A percentile compares a stretch with the other conserved stretches of the same genome.
phyloP scores from a whole-genome alignment of 192 early-diverging fungal species.

The Coemansia sp. region DNA sequence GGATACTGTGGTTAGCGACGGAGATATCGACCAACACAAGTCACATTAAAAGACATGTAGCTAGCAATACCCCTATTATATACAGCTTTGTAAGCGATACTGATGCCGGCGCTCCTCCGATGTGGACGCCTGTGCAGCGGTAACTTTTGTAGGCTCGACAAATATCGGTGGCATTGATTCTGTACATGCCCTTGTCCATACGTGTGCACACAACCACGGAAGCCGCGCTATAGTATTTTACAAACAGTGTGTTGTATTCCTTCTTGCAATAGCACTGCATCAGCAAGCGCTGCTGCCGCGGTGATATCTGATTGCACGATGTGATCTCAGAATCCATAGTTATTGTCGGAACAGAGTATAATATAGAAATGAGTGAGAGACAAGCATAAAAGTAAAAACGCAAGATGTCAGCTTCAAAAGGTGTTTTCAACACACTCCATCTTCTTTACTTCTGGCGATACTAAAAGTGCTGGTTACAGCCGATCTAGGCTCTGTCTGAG shows the following conservation, averaged over 20 bases:
- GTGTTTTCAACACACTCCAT: background rate
- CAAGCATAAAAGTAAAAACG: background rate
- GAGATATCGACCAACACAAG: no score
- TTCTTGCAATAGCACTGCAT: slow-evolving; percentile 46
- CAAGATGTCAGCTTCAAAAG: background rate
- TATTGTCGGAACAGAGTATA: background rate
- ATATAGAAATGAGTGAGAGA: background rate
- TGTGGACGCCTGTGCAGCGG: slow-evolving; percentile 20
- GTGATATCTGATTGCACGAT: slow-evolving; percentile 25
- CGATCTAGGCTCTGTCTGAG: background rate
- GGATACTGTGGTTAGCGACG: no score
- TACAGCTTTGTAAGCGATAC: slow-evolving; percentile 19
- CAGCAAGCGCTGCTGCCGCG: slow-evolving; percentile 28
- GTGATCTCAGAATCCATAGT: slow-evolving; percentile 9
- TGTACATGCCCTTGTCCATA: slow-evolving; percentile 23
- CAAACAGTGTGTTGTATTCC: slow-evolving; percentile 32
- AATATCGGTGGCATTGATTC: slow-evolving; percentile 19
- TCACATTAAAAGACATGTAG: slow-evolving; percentile 4
- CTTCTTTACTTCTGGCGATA: background rate
- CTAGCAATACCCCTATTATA: slow-evolving; percentile 12
- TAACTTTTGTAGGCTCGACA: slow-evolving; percentile 26
- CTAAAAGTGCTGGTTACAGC: background rate
- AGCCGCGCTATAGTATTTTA: slow-evolving; percentile 17
- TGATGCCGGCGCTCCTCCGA: background rate
- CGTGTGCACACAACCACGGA: slow-evolving; percentile 27